Evolutionary conservation across 306 rosid genomes (phyloP).

Genomic region (Albizia julibrissin): DNA sequence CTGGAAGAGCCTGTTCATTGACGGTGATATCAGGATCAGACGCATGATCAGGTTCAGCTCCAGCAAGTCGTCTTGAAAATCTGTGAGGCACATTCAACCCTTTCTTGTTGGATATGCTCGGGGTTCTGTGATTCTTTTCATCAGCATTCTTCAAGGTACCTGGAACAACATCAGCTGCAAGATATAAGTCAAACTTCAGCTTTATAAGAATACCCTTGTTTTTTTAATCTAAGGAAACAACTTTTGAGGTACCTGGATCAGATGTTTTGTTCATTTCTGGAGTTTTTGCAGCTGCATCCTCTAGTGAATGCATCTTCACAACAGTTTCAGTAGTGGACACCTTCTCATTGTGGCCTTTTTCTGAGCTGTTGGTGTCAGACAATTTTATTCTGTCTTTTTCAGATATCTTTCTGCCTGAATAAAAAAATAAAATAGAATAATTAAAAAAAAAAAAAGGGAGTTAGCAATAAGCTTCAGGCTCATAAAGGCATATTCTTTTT

Average conservation of each 20-base stretch:
- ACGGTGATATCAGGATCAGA: conserved; percentile 26
- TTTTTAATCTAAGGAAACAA: conserved; percentile 19
- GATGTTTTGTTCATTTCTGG: conserved; percentile 38
- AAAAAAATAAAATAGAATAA: background rate
- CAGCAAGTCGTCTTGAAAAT: conserved; percentile 77
- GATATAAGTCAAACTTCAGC: conserved; percentile 30
- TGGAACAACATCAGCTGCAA: conserved; percentile 29
- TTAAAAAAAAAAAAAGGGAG: background rate
- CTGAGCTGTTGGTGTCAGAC: conserved; percentile 39
- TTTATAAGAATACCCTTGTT: conserved; percentile 21
- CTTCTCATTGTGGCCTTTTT: conserved; percentile 34
- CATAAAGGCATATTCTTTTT: conserved; percentile 4
- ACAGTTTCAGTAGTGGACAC: conserved; percentile 38
- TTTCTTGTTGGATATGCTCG: conserved; percentile 45
- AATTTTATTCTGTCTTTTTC: conserved; percentile 36
- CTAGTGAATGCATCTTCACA: conserved; percentile 39
- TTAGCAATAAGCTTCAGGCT: conserved; percentile 20
- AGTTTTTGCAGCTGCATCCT: conserved; percentile 41
- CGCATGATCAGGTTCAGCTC: conserved; percentile 52
- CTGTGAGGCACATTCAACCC: conserved; percentile 50
- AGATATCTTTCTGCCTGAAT: conserved; percentile 52
- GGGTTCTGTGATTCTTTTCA: conserved; percentile 30
- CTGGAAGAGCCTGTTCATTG: conserved; percentile 44
- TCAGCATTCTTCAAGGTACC: conserved; percentile 22
- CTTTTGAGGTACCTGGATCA: conserved; percentile 36